Evolutionary conservation across 331 rosid species (phyloP), one percentile per base, ranked within the genome.

Genomic region (Pyracantha coccinea): DNA sequence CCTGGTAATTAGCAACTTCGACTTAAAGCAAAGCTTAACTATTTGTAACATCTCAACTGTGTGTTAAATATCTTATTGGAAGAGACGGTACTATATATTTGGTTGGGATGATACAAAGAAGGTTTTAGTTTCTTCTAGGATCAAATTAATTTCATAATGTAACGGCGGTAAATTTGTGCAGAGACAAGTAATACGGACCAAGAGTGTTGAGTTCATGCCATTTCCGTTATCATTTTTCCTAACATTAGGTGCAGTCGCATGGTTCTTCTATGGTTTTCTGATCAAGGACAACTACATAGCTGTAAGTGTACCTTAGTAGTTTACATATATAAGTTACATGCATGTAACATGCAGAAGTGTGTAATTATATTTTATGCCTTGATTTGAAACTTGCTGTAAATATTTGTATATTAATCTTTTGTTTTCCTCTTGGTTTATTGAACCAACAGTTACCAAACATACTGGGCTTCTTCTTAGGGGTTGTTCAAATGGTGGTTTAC

Each of bases 131-230:
- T 41, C 47, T 10, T 23, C 31, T 7, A 45, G 6, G 59, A 23
- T 19, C 12, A 10, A n/a, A 21, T 38, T 19, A 10, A 25, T 47
- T 8, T 55, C 23, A 20, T 55, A 20, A 55, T 0, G 8, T 20
- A 20, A 2, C 12, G 19, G 6, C 8, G 61, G 61, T 59, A 59
- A 23, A 59, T 61, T 61, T 47, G 7, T 83, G 85, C 92, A 93
- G 98, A 85, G 85, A 1, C 80, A 79, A 81, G 97, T 94, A 1
- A 87, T 94, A 20, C 77, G 68, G 73, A 90, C 97, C 1, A 87
- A 83, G 85, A 92, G 97, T 31, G 97, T 94, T 11, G 97, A 94
- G 73, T 94, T 78, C 87, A 90, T 94, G 99, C 97, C 97, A 0
- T 89, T 94, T 62, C 80, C 83, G 17, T n/a, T 94, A 55, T 94